phyloP scores from a whole-genome alignment of 176 grass and related monocot species.

The Alloteropsis semialata region DNA sequence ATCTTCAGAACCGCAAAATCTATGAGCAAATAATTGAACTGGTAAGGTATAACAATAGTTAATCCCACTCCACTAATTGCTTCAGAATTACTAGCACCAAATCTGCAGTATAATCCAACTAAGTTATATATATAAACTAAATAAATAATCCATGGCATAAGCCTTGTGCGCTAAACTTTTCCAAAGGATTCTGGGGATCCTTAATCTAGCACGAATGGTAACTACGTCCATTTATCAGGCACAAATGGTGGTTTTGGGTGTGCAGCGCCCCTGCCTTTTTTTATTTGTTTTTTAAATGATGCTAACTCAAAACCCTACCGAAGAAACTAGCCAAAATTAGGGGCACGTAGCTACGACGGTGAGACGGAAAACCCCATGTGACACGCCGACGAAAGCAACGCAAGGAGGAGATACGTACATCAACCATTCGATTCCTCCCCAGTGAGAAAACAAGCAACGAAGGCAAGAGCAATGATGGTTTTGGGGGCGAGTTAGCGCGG shows the following conservation, averaged over 20 bases:
- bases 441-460: neutral
- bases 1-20: neutral
- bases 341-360: neutral
- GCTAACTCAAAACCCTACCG: neutral
- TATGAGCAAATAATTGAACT: neutral
- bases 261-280: neutral
- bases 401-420: neutral
- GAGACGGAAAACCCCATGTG: neutral
- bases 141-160: neutral
- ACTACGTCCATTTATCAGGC: neutral
- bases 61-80: neutral
- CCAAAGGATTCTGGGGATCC: neutral
- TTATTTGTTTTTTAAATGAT: neutral
- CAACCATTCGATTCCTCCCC: neutral
- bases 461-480: neutral
- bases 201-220: neutral
- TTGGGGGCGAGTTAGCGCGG: neutral
- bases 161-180: neutral
- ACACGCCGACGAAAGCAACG: neutral
- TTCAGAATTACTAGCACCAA: neutral
- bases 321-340: no score
- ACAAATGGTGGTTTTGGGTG: no score
- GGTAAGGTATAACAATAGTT: neutral
- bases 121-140: no score
- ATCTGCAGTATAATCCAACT: neutral